phyloP scores from a whole-genome alignment of 176 grass and related monocot genomes.

The Rhynchospora breviuscula region DNA sequence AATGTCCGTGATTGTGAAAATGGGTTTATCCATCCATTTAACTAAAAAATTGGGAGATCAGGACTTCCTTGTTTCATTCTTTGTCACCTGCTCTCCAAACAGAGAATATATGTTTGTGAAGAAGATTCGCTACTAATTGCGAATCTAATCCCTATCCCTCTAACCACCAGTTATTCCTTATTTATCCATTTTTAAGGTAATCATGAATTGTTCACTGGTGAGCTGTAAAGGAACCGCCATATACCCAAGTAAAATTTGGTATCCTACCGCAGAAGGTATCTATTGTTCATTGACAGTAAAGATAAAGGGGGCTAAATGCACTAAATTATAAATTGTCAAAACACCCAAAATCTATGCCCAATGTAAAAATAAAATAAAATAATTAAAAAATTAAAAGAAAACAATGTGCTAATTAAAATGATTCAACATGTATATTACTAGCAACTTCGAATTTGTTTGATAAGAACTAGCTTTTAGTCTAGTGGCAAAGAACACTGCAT shows the following conservation, averaged over 20 bases:
- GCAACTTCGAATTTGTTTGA: neutral
- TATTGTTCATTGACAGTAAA: neutral
- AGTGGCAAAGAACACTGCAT: too few species aligned
- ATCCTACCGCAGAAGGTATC: neutral
- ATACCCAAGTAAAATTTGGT: neutral
- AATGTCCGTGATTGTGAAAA: neutral
- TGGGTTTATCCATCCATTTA: neutral
- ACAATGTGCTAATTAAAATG: neutral
- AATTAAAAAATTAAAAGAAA: neutral
- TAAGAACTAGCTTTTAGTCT: too few species aligned
- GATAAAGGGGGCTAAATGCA: neutral
- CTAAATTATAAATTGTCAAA: neutral
- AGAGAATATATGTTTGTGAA: neutral
- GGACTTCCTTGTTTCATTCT: neutral
- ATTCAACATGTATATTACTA: neutral
- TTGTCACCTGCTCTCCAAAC: constrained; percentile 13
- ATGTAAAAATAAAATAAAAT: too few species aligned
- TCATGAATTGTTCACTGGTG: neutral
- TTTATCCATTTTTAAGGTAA: neutral
- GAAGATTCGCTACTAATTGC: neutral
- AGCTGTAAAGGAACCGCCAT: neutral
- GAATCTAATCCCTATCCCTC: constrained; percentile 21
- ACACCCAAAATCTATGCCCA: neutral
- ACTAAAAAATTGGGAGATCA: neutral
- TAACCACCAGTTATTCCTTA: constrained; percentile 5